Percentiles rank a stretch among this genome's conserved stretches.
phyloP scores from a whole-genome alignment of 1,139 yeast species.

The Pichia kudriavzevii region DNA sequence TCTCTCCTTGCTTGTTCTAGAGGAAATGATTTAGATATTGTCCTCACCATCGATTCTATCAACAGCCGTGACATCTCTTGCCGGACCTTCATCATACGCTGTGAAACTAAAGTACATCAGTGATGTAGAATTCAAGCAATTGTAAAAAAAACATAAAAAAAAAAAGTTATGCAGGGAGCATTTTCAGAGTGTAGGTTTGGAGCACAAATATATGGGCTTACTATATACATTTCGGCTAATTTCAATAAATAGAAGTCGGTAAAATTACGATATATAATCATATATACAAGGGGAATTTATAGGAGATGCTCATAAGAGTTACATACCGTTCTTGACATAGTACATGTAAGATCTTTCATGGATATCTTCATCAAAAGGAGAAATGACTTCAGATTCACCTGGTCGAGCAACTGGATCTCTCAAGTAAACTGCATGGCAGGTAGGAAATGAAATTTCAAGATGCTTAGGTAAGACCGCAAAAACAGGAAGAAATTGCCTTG shows the following conservation, averaged over 20 bases:
- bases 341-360: constrained; percentile 96
- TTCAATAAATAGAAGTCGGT: too few relatives aligned
- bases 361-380: constrained; percentile 77
- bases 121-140: too few relatives aligned
- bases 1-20: constrained; percentile 34
- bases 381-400: constrained; percentile 90
- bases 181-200: too few relatives aligned
- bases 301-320: constrained; percentile 14
- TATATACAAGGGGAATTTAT: neutral
- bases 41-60: constrained; percentile 2
- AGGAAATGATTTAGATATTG: constrained; percentile 13
- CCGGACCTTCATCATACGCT: too few relatives aligned
- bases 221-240: too few relatives aligned
- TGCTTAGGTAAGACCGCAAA: constrained; percentile 90
- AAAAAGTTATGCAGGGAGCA: too few relatives aligned
- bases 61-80: too few relatives aligned
- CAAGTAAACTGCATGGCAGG: constrained; percentile 91
- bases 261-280: too few relatives aligned
- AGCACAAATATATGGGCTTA: too few relatives aligned
- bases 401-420: constrained; percentile 98
- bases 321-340: constrained; percentile 75
- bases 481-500: constrained; percentile 88
- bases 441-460: constrained; percentile 78
- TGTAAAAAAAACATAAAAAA: too few relatives aligned
- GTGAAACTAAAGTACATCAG: too few relatives aligned